phyloP scores from a whole-genome alignment of 805 yeast species.

The Ogataea zsoltii region DNA sequence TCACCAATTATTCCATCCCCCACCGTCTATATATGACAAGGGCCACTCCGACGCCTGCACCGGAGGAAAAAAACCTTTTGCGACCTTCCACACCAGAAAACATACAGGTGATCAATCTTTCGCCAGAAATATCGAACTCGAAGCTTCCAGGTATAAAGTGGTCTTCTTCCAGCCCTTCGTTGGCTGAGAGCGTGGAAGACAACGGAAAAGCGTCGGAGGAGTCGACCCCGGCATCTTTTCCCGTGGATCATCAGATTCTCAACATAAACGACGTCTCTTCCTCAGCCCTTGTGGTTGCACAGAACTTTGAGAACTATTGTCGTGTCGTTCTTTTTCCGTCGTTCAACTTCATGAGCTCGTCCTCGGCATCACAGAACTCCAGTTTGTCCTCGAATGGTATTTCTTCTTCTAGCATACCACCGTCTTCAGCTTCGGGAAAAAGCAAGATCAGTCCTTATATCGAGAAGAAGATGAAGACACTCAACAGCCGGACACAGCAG shows the following conservation, averaged over 20 bases:
- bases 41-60: background rate
- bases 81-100: slow-evolving; percentile 8
- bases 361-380: slow-evolving; percentile 7
- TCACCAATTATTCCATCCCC: slow-evolving; percentile 20
- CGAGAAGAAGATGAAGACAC: slow-evolving; percentile 28
- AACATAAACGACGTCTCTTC: slow-evolving; percentile 38
- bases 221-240: slow-evolving; percentile 33
- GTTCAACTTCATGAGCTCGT: slow-evolving; percentile 7
- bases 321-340: slow-evolving; percentile 32
- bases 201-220: slow-evolving; percentile 6
- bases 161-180: slow-evolving; percentile 7
- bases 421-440: slow-evolving; percentile 11
- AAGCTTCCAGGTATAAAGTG: slow-evolving; percentile 16
- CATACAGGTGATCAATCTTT: slow-evolving; percentile 12
- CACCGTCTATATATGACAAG: slow-evolving; percentile 11
- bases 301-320: slow-evolving; percentile 41
- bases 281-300: slow-evolving; percentile 37
- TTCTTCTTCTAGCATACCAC: background rate
- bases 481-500: slow-evolving; percentile 35
- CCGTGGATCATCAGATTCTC: slow-evolving; percentile 32
- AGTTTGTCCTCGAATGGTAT: background rate
- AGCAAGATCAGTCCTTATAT: slow-evolving; percentile 22
- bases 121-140: slow-evolving; percentile 21
- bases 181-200: slow-evolving; percentile 1
- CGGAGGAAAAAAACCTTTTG: slow-evolving; percentile 3